Conservation (phyloP, 1,139 yeast genomes). For the Yamadazyma mexicana region DNA sequence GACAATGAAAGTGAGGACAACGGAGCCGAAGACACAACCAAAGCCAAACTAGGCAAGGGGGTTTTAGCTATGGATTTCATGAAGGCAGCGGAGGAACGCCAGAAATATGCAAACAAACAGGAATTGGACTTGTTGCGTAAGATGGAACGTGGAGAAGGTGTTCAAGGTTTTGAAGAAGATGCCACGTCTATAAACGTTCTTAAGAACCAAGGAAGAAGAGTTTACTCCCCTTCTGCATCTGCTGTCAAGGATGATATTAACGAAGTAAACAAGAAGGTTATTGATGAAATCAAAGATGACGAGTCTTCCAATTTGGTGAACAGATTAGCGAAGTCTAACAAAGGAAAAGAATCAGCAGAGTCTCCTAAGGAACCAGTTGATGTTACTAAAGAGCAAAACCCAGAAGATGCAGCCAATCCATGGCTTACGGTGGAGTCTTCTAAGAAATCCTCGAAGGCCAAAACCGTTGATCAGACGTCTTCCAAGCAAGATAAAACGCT, state of each 20-base stretch:
- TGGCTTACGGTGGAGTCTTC: constrained; percentile 56
- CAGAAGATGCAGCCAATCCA: constrained; percentile 54
- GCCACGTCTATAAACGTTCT: constrained; percentile 45
- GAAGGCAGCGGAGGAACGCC: constrained; percentile 79
- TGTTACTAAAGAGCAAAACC: constrained; percentile 12
- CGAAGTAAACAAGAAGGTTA: constrained; percentile 38
- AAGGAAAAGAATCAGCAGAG: constrained; percentile 6
- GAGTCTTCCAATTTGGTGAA: constrained; percentile 47
- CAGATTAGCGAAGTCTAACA: constrained; percentile 24
- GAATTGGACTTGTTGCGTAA: constrained; percentile 52
- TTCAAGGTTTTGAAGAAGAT: constrained; percentile 31
- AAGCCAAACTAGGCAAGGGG: constrained; percentile 71
- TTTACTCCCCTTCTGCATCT: constrained; percentile 71
- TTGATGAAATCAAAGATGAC: constrained; percentile 57
- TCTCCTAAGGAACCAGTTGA: constrained; percentile 15
- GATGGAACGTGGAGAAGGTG: constrained; percentile 42
- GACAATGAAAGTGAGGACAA: constrained; percentile 37
- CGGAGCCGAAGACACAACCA: constrained; percentile 28
- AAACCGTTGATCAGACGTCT: constrained; percentile 57
- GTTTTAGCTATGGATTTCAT: constrained; percentile 92
- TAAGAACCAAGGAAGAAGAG: constrained; percentile 76
- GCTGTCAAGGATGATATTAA: constrained; percentile 43
- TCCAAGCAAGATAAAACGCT: constrained; percentile 55
- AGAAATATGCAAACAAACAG: constrained; percentile 53
- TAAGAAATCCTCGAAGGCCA: constrained; percentile 54